Conservation (phyloP, 2,329 filamentous ascomycete species). For the Xylariaceae sp. region DNA sequence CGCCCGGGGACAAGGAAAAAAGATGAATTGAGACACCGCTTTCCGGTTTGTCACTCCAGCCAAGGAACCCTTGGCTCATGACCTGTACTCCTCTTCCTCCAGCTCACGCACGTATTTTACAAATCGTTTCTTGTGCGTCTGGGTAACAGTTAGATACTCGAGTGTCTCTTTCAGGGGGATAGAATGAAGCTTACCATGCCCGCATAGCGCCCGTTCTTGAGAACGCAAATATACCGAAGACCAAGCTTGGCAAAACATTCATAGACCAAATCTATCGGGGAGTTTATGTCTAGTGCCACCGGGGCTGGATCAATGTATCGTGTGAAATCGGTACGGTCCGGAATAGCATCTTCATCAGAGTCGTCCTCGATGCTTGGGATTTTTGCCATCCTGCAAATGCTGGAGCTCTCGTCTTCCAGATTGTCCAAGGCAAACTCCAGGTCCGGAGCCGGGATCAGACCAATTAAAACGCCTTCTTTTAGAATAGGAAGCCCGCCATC, state of each 20-base stretch:
- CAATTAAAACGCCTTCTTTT: conserved; percentile 71
- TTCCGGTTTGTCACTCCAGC: background rate
- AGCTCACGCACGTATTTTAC: conserved; percentile 88
- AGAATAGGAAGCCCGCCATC: conserved; percentile 89
- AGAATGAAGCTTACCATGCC: conserved; percentile 63
- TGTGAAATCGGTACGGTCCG: conserved; percentile 78
- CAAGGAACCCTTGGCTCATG: conserved; percentile 13
- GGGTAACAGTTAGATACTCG: conserved; percentile 17
- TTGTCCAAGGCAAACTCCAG: conserved; percentile 88
- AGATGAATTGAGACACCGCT: background rate
- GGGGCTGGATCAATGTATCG: conserved; percentile 89
- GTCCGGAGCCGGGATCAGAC: conserved; percentile 88
- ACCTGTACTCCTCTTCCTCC: conserved; percentile 47
- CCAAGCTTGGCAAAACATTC: conserved; percentile 95
- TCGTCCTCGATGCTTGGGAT: conserved; percentile 58
- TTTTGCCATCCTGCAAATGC: conserved; percentile 76
- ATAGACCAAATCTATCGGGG: conserved; percentile 90
- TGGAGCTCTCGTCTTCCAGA: conserved; percentile 66
- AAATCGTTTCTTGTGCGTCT: conserved; percentile 94
- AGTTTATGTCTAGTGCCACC: conserved; percentile 79
- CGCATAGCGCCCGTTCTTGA: conserved; percentile 76
- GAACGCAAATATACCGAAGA: conserved; percentile 84
- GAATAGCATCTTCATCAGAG: conserved; percentile 44
- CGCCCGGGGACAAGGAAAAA: background rate
- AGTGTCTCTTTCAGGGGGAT: background rate